Evolutionary conservation across 1,284 basidiomycete species (phyloP).

Genomic region (Kwoniella shivajii): DNA sequence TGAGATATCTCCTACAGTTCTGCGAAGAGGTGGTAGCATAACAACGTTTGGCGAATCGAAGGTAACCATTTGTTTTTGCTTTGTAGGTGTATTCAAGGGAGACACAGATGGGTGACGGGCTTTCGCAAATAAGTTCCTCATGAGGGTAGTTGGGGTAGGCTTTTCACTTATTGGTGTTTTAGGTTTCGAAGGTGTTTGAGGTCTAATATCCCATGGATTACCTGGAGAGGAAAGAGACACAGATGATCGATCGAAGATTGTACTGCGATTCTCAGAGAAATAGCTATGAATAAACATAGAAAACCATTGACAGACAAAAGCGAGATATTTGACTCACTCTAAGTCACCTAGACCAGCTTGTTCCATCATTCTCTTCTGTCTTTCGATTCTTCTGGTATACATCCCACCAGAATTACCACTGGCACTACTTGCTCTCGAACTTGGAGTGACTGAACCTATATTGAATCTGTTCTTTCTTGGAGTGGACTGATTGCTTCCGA

Average conservation of each 20-base stretch:
- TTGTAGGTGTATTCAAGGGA: constrained; percentile 25
- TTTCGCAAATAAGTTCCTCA: constrained; percentile 45
- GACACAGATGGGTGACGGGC: constrained; percentile 18
- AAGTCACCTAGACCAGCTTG: constrained; percentile 49
- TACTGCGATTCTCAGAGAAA: too few relatives aligned
- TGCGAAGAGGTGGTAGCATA: constrained; percentile 31
- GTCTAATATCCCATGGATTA: constrained; percentile 35
- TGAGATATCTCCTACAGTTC: constrained; percentile 27
- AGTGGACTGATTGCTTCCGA: constrained; percentile 23
- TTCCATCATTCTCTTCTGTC: constrained; percentile 30
- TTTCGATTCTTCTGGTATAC: constrained; percentile 17
- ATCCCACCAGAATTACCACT: constrained; percentile 11
- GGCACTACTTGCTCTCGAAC: constrained; percentile 15
- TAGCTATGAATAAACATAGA: too few relatives aligned
- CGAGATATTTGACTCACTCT: too few relatives aligned
- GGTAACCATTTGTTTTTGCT: not conserved
- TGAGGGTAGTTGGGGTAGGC: constrained; percentile 40
- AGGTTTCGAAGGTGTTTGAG: constrained; percentile 35
- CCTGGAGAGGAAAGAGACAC: constrained; percentile 33
- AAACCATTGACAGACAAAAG: constrained; percentile 7
- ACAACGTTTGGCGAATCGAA: constrained; percentile 28
- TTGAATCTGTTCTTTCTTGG: constrained; percentile 18
- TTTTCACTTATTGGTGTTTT: constrained; percentile 31
- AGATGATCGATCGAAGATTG: constrained; percentile 42
- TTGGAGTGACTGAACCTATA: constrained; percentile 19